Percentiles rank a stretch among this genome's conserved stretches.
phyloP scores from a whole-genome alignment of 768 basidiomycete species.

The Russula compacta region DNA sequence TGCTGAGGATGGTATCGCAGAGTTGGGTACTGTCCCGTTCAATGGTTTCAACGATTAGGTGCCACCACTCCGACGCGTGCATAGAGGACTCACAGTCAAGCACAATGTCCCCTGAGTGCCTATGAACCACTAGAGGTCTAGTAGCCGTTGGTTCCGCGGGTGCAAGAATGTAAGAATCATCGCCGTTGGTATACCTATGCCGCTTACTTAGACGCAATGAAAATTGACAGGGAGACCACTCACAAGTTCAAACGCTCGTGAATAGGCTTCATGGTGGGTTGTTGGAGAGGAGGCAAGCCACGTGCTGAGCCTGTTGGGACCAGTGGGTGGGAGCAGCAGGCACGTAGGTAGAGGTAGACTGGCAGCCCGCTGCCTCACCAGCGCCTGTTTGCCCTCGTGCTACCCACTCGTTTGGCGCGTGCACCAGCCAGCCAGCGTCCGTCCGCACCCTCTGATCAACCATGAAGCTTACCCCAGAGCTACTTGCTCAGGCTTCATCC shows the following conservation, averaged over 20 bases:
- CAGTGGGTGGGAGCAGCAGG: not conserved
- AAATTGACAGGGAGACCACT: constrained; percentile 17
- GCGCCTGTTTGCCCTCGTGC: not conserved
- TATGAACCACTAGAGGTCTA: constrained; percentile 61
- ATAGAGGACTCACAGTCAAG: constrained; percentile 46
- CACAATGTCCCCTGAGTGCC: constrained; percentile 65
- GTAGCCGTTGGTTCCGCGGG: constrained; percentile 53
- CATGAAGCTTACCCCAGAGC: constrained; percentile 93
- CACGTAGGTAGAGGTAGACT: not conserved
- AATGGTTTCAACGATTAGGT: not conserved
- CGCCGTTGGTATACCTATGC: constrained; percentile 53
- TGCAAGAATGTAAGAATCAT: constrained; percentile 73
- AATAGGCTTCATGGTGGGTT: constrained; percentile 49
- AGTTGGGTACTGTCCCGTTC: constrained; percentile 11
- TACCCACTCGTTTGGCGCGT: not conserved
- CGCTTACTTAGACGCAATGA: constrained; percentile 17
- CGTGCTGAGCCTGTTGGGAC: not conserved
- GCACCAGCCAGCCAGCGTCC: not conserved
- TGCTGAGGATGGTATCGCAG: constrained; percentile 39
- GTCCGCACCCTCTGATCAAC: constrained; percentile 3
- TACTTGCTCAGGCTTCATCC: constrained; percentile 73
- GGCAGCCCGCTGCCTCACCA: not conserved
- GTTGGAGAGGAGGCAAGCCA: constrained; percentile 22
- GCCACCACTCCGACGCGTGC: not conserved
- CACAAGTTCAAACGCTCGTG: constrained; percentile 70